These are phyloP conservation scores for Trichosporon ovoides DNA, from an alignment of 1,284 basidiomycete species.

Conservation along the genomic window DNA sequence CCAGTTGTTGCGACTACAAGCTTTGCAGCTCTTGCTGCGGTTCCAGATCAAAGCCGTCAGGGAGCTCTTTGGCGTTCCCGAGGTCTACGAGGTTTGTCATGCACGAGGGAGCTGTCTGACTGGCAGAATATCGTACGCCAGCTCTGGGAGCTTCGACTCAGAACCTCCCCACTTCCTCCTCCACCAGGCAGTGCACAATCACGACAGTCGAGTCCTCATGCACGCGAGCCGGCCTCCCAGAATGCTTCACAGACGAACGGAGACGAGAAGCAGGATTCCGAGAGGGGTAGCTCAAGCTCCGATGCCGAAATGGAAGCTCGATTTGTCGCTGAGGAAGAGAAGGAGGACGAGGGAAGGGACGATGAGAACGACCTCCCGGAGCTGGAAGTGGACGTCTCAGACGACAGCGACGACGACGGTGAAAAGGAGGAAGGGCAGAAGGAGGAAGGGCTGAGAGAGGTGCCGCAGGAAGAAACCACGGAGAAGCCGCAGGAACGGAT, in stretches of 20 bases:
- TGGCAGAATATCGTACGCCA: conserved; percentile 68
- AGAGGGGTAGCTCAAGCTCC: background rate
- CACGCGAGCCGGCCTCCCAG: background rate
- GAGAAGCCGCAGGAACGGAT: background rate
- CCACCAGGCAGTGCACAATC: conserved; percentile 42
- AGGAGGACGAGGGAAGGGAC: background rate
- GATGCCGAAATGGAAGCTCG: background rate
- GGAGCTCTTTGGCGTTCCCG: conserved; percentile 64
- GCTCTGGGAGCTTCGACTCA: conserved; percentile 70
- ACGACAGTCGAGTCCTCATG: background rate
- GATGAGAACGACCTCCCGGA: background rate
- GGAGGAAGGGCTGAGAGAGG: background rate
- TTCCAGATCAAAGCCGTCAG: conserved; percentile 65
- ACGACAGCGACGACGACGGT: conserved; percentile 15
- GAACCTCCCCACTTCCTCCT: conserved; percentile 46
- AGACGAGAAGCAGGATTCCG: background rate
- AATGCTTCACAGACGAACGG: background rate
- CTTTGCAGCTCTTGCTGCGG: conserved; percentile 69
- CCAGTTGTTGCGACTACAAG: conserved; percentile 71
- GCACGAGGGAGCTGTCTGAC: background rate
- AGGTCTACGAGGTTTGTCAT: conserved; percentile 66
- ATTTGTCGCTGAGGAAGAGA: background rate
- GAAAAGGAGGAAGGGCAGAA: conserved; percentile 20
- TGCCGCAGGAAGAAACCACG: background rate
- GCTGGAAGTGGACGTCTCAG: background rate